Percentiles rank a stretch among this genome's conserved stretches.
Evolutionary conservation across 805 yeast genomes (phyloP).

Genomic region (Wickerhamomyces mucosus): DNA sequence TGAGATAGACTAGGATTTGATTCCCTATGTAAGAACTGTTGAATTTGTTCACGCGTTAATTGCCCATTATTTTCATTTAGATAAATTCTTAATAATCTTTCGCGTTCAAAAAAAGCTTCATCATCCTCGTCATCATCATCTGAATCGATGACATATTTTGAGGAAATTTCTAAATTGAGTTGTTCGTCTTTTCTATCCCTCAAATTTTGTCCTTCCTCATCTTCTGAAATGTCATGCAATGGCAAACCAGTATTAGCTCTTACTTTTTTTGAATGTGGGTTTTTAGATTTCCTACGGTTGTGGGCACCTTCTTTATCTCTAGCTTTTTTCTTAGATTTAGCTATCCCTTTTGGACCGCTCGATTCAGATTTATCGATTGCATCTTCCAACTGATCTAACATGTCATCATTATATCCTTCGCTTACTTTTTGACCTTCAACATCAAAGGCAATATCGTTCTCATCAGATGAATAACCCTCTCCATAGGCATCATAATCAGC

Average conservation of each 20-base stretch:
- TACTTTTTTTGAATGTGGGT: conserved; percentile 7
- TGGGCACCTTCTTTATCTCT: conserved; percentile 3
- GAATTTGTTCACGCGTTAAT: conserved; percentile 8
- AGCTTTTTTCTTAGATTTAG: conserved; percentile 13
- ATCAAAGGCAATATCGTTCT: conserved; percentile 27
- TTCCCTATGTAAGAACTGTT: conserved; percentile 3
- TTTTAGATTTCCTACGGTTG: conserved; percentile 4
- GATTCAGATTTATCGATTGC: conserved; percentile 5
- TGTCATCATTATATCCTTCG: conserved; percentile 12
- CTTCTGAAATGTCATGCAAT: conserved; percentile 6
- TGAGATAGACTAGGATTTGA: neutral
- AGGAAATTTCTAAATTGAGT: conserved; percentile 28
- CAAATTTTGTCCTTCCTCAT: conserved; percentile 2
- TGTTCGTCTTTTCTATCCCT: conserved; percentile 17
- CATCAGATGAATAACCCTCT: conserved; percentile 23
- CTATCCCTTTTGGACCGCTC: conserved; percentile 13
- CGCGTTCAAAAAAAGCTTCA: conserved; percentile 44
- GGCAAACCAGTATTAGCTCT: conserved; percentile 1
- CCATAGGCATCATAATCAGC: conserved; percentile 22
- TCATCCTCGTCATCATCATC: conserved; percentile 55
- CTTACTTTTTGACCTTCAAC: conserved; percentile 13
- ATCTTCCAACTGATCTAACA: conserved; percentile 12
- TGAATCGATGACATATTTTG: conserved; percentile 47
- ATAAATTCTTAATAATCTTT: conserved; percentile 35
- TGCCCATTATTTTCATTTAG: conserved; percentile 10